Evolutionary conservation across 2,329 filamentous ascomycete species (phyloP).

Genomic region (Ophiostoma ulmi): DNA sequence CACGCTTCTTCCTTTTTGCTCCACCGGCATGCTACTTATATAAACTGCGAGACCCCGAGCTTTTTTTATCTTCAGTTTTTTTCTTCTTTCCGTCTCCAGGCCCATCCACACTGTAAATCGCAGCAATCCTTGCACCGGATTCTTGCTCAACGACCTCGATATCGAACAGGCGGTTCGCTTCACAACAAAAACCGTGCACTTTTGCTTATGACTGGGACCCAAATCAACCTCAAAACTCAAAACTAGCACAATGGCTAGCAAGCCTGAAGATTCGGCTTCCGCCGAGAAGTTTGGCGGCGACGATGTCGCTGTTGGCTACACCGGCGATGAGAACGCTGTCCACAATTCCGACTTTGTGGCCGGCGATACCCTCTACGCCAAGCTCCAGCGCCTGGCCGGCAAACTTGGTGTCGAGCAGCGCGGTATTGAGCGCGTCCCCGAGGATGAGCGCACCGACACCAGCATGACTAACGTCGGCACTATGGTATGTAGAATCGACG

Average conservation of each 20-base stretch:
- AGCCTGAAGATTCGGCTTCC: slow-evolving; percentile 20
- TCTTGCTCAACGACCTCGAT: slow-evolving; percentile 6
- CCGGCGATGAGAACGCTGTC: slow-evolving; percentile 29
- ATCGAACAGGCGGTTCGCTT: slow-evolving; percentile 9
- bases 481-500: slow-evolving; percentile 51
- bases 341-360: slow-evolving; percentile 27
- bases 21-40: slow-evolving; percentile 22
- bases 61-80: slow-evolving; percentile 16
- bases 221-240: slow-evolving; percentile 20
- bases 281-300: slow-evolving; percentile 24
- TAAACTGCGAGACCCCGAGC: slow-evolving; percentile 20
- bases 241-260: background rate
- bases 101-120: slow-evolving; percentile 19
- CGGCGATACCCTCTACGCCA: slow-evolving; percentile 31
- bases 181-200: background rate
- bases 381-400: slow-evolving; percentile 57
- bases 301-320: slow-evolving; percentile 27
- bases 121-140: slow-evolving; percentile 15
- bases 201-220: background rate
- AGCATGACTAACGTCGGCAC: slow-evolving; percentile 64
- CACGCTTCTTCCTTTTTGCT: slow-evolving; percentile 4
- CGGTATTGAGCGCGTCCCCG: slow-evolving; percentile 70
- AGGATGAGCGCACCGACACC: slow-evolving; percentile 61
- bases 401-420: slow-evolving; percentile 66
- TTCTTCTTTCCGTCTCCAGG: slow-evolving; percentile 22